phyloP scores from a whole-genome alignment of 2,329 filamentous ascomycete genomes.

The Calonectria pseudoreteaudii region DNA sequence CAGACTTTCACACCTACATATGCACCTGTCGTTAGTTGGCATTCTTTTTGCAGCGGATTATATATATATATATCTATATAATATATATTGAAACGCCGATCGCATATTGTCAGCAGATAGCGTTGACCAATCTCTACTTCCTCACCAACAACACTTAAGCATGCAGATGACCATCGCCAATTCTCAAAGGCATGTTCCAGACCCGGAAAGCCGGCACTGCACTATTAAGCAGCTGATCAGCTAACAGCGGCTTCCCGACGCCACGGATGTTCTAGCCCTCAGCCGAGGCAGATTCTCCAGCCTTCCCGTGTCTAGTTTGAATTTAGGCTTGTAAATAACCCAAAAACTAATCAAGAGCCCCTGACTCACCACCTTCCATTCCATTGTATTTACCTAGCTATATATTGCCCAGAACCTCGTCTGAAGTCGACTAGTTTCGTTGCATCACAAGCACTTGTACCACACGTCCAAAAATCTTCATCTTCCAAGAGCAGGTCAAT shows the following conservation, averaged over 20 bases:
- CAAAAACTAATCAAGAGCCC: neutral
- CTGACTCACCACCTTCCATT: neutral
- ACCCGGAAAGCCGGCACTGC: neutral
- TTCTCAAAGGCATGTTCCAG: neutral
- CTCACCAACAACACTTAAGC: neutral
- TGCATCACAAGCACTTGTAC: neutral
- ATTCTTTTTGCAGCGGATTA: neutral
- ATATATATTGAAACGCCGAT: too few species aligned
- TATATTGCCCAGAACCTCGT: neutral
- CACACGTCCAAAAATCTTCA: neutral
- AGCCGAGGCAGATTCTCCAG: neutral
- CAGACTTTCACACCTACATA: neutral
- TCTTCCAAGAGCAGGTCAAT: neutral
- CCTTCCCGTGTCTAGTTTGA: neutral
- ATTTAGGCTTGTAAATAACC: neutral
- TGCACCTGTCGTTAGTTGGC: neutral
- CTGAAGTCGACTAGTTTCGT: neutral
- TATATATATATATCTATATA: too few species aligned
- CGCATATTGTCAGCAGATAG: neutral
- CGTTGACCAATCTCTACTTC: neutral
- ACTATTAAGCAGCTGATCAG: neutral
- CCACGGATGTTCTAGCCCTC: neutral
- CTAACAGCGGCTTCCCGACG: neutral
- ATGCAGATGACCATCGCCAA: neutral
- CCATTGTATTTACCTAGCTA: neutral